Evolutionary conservation across 352 stramenopile species (phyloP), one percentile per base, ranked within the genome.

Genomic region (Globisporangium irregulare): DNA sequence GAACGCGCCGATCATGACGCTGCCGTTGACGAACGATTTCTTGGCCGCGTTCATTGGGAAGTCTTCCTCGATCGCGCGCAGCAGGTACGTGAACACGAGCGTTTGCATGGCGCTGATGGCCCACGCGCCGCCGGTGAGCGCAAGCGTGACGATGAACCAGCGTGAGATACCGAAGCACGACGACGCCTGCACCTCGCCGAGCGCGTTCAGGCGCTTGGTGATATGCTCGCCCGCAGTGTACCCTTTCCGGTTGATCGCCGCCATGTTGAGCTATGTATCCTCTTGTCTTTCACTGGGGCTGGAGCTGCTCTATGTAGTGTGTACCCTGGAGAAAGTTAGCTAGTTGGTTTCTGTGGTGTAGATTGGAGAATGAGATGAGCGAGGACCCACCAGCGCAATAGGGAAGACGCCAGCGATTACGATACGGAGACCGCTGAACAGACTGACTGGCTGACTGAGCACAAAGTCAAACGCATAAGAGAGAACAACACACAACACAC

Each of bases 21-120:
- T 59, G 41, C 46, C 61, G 38, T 64, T 64, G 4, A 64, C 38
- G n/a, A 64, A 64, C 22, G 58, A 36, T 36, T 64, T 64, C 56
- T 71, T 43, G 1, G 50, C 15, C 18, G 34, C 29, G 15, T 67
- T 29, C 51, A 73, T 67, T 22, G 46, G 34, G 22, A 62, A 36
- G 53, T 63, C 24, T n/a, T 64, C 27, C 24, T 68, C 18, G 66
- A 75, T 73, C 5, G 51, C 27, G 1, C 15, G 41, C 9, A 74
- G 34, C 53, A 65, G 68, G 59, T 75, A 75, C 12, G 46, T 54
- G 24, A 75, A 75, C 14, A 73, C 46, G 36, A 75, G 71, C 54
- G 67, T 75, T 41, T 75, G 66, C 70, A 75, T 75, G 20, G 70
- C 57, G 57, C 71, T 68, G 53, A 75, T 70, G 14, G 66, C 70